Evolutionary conservation across 352 stramenopile species (phyloP).

Genomic region (Plasmopara halstedii): DNA sequence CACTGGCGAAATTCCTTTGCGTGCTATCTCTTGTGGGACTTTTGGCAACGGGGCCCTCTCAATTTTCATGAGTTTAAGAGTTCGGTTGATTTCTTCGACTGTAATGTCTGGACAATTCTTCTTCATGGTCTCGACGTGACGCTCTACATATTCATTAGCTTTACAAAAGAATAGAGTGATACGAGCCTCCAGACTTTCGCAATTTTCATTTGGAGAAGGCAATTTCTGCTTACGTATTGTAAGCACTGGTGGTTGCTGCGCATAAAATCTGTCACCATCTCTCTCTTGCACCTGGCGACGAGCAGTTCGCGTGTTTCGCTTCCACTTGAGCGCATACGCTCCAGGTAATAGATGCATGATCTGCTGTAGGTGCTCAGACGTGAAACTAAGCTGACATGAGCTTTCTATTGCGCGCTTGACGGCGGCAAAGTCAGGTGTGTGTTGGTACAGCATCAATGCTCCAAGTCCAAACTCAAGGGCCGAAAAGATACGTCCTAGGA

Average conservation of each 20-base stretch:
- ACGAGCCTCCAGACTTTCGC: conserved; percentile 37
- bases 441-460: conserved; percentile 64
- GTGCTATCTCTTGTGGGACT: conserved; percentile 7
- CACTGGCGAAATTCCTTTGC: conserved; percentile 3
- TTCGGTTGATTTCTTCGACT: conserved; percentile 23
- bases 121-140: conserved; percentile 16
- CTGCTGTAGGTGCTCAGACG: conserved; percentile 43
- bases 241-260: conserved; percentile 32
- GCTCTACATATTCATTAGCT: conserved; percentile 27
- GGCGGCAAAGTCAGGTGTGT: conserved; percentile 48
- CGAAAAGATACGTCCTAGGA: conserved; percentile 51
- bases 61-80: conserved; percentile 35
- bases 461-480: conserved; percentile 66
- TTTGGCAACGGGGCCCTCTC: conserved; percentile 27
- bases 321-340: conserved; percentile 43
- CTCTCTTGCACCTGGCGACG: conserved; percentile 16
- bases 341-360: conserved; percentile 43
- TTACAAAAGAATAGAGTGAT: conserved; percentile 36
- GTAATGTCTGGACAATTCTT: conserved; percentile 25
- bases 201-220: conserved; percentile 10
- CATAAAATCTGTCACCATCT: conserved; percentile 6
- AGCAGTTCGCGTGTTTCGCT: conserved; percentile 25
- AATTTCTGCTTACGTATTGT: conserved; percentile 48
- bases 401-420: conserved; percentile 63
- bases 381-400: conserved; percentile 55